phyloP scores from a whole-genome alignment of 2,329 filamentous ascomycete genomes.

The Didymella keratinophila region DNA sequence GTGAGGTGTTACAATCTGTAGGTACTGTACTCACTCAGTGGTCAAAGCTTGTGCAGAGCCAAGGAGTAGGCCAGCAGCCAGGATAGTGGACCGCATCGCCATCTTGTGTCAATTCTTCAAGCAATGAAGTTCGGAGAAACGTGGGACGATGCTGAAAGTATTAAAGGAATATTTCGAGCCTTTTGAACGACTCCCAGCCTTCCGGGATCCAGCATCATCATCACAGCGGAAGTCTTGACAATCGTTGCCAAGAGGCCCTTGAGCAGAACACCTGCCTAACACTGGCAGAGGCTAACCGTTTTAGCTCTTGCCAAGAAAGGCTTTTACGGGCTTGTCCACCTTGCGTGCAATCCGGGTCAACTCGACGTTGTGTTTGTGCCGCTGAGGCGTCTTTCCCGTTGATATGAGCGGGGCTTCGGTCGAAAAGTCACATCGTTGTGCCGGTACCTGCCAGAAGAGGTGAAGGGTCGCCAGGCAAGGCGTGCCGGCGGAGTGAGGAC shows the following conservation, averaged over 20 bases:
- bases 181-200: conserved; percentile 26
- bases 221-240: conserved; percentile 21
- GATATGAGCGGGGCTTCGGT: conserved; percentile 30
- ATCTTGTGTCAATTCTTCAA: conserved; percentile 29
- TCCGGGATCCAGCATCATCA: conserved; percentile 23
- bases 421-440: conserved; percentile 18
- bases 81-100: conserved; percentile 36
- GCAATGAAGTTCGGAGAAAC: conserved; percentile 11
- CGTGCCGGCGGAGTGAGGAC: conserved; percentile 15
- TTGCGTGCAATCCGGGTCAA: conserved; percentile 28
- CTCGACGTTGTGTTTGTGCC: conserved; percentile 25
- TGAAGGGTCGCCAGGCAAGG: conserved; percentile 14
- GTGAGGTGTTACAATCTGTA: background rate
- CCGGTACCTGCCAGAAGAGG: conserved; percentile 34
- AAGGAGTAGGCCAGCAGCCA: conserved; percentile 39
- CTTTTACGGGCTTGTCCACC: conserved; percentile 29
- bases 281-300: conserved; percentile 19
- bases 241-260: conserved; percentile 27
- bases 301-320: conserved; percentile 32
- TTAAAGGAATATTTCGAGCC: conserved; percentile 15
- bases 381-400: conserved; percentile 20
- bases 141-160: conserved; percentile 13
- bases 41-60: conserved; percentile 38
- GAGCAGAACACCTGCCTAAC: conserved; percentile 26
- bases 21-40: conserved; percentile 32